Percentiles rank a stretch among this genome's conserved stretches.
phyloP scores from a whole-genome alignment of 2,329 filamentous ascomycete species.

The Calonectria multiphialidica region DNA sequence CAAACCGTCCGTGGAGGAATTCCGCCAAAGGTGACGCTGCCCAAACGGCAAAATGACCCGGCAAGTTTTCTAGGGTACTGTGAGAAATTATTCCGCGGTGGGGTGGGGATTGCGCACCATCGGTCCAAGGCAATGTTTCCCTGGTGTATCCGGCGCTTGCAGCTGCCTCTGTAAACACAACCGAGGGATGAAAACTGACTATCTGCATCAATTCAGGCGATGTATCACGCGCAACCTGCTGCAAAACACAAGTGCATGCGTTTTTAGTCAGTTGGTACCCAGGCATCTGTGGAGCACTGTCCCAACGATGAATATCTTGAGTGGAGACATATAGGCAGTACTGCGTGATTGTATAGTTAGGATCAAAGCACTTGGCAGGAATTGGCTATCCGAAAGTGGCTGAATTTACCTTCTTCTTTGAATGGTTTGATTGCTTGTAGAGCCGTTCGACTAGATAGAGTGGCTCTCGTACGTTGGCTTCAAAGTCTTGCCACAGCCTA shows the following conservation, averaged over 20 bases:
- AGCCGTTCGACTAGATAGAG: conserved; percentile 33
- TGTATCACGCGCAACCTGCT: conserved; percentile 51
- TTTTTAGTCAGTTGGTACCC: conserved; percentile 54
- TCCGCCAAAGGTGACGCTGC: conserved; percentile 54
- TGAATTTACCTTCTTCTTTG: conserved; percentile 20
- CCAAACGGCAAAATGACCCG: conserved; percentile 58
- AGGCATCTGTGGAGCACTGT: conserved; percentile 32
- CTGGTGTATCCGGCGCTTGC: conserved; percentile 34
- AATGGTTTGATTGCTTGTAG: conserved; percentile 32
- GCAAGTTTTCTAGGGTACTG: conserved; percentile 48
- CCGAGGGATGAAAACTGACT: conserved; percentile 55
- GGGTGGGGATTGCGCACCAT: conserved; percentile 18
- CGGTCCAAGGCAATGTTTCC: conserved; percentile 37
- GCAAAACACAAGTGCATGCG: conserved; percentile 48
- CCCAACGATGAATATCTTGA: conserved; percentile 44
- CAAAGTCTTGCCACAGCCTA: conserved; percentile 39
- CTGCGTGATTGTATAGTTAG: not conserved
- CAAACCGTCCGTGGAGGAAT: conserved; percentile 60
- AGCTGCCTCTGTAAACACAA: conserved; percentile 49
- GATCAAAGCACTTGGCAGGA: rapidly evolving
- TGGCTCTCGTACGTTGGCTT: conserved; percentile 32
- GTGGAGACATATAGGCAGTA: conserved; percentile 31
- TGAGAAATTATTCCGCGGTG: not conserved
- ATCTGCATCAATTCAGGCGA: conserved; percentile 50
- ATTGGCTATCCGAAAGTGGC: not conserved